Evolutionary conservation across 2,329 filamentous ascomycete genomes (phyloP), one percentile per base, ranked within the genome.

Genomic region (Penicillium sumatraense): DNA sequence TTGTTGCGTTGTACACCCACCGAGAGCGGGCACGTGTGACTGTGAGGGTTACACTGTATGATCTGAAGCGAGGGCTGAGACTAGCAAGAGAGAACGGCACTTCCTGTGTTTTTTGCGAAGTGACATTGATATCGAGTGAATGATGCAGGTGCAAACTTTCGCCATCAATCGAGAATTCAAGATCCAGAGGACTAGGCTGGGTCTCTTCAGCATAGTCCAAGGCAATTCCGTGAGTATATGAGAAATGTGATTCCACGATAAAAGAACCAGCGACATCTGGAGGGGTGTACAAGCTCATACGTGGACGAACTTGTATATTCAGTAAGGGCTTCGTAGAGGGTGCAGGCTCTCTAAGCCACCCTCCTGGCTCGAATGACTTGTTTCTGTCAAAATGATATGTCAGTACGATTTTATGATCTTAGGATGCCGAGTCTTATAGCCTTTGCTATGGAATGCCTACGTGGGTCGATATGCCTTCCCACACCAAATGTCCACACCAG

Each of bases 241-340:
- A 78, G 29, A 79, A 68, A 3, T 58, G 51, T 7, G 78, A 75
- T 66, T 78, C 73, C 5, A 82, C 64, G 23, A 82, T 72, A 29
- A 82, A 72, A 18, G 72, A 67, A 4, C 67, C 78, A 1, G 51
- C 54, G 3, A 58, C 54, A 53, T 80, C 78, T 31, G 66, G 73
- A 16, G 76, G 71, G 9, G 78, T 70, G 65, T 82, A 83, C 6
- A 82, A 74, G 46, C 67, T 79, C 66, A 81, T 77, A 5, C 77
- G 76, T 13, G 81, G 77, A 42, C 74, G 72, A n/a, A 82, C 56
- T n/a, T 69, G 70, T 2, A 82, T 57, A 58, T 79, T 70, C 13
- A 83, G 68, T 36, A 79, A 59, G 4, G 73, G 71, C n/a, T 61
- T 62, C 3, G 64, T 44, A 18, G 75, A 75, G 20, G 54, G 58